phyloP scores from a whole-genome alignment of 2,329 filamentous ascomycete species.

The Penicillium brasilianum region DNA sequence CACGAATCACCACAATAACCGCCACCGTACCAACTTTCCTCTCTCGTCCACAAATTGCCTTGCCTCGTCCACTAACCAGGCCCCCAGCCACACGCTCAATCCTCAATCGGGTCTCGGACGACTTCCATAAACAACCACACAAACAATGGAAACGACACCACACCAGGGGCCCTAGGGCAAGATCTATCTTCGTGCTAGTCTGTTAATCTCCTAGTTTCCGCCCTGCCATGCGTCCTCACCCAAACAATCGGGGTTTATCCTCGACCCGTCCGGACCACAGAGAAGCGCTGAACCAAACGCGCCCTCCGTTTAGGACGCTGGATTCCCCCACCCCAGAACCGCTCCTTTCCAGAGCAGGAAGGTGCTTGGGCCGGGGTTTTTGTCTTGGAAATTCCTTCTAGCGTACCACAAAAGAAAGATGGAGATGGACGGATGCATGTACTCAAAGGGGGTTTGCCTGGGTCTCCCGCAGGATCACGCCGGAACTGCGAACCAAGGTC shows the following conservation, averaged over 20 bases:
- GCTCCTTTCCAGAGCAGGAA: conserved; percentile 23
- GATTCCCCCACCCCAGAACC: background rate
- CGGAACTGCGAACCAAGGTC: background rate
- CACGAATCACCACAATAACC: background rate
- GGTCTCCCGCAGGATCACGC: background rate
- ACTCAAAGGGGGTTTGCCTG: too few species aligned
- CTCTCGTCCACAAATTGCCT: background rate
- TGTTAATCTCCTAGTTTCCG: background rate
- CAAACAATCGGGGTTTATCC: background rate
- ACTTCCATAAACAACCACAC: conserved; percentile 6
- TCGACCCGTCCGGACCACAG: conserved; percentile 1
- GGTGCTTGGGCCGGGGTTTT: conserved; percentile 16
- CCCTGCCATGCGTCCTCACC: background rate
- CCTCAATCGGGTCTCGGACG: background rate
- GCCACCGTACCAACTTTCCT: conserved; percentile 1
- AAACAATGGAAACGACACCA: conserved; percentile 3
- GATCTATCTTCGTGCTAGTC: background rate
- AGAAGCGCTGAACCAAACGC: background rate
- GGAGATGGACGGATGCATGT: too few species aligned
- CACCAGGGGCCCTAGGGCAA: background rate
- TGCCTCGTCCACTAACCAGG: background rate
- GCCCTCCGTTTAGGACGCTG: conserved; percentile 3
- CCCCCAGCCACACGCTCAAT: background rate
- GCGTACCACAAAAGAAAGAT: background rate
- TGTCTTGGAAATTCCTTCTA: background rate